Evolutionary conservation across 78 protist species (phyloP), one percentile per base, ranked within the genome.

Genomic region (Dictyostelium firmibasis): DNA sequence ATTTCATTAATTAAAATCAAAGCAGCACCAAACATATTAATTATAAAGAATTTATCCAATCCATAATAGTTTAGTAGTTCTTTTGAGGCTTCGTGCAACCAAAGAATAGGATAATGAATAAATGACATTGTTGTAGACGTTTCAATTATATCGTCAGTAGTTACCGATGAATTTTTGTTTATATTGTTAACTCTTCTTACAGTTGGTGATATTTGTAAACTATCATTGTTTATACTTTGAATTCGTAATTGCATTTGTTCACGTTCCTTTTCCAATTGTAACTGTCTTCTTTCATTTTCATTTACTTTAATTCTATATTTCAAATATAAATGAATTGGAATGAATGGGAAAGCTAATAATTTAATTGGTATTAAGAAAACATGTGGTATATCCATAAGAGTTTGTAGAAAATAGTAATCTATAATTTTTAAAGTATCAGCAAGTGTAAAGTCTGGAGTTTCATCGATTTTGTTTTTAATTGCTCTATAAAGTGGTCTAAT

Each of bases 301-400:
- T 36, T 62, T 64, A 23, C 67, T 57, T 57, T 57, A 57, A 57
- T 57, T 57, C 67, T 57, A 57, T 20, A 57, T 11, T 50, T 23
- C 10, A 92, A 33, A 23, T 83, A 92, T 16, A 83, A 8, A 31
- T 92, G 89, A 11, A 92, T 20, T 64, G 96, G 96, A 7, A 47
- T 10, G 82, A 85, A 83, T 8, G 76, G 5, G 10, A 81, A 20
- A 10, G 83, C 88, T 2, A 72, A 57, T 18, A 64, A 8, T 74
- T 92, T 92, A 20, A 92, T 7, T 79, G 96, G 96, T 2, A 62
- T 41, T 23, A 92, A 72, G 11, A 83, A 75, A 6, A 83, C 9
- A 35, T 92, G 96, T 11, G 96, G 96, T 33, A 92, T 13, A 50
- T 92, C 92, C 4, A 33, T n/a, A 1, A 92, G 25, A 29, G 96